Evolutionary conservation across 2,329 filamentous ascomycete species (phyloP), one percentile per base, ranked within the genome.

Genomic region (Cryphonectria radicalis): DNA sequence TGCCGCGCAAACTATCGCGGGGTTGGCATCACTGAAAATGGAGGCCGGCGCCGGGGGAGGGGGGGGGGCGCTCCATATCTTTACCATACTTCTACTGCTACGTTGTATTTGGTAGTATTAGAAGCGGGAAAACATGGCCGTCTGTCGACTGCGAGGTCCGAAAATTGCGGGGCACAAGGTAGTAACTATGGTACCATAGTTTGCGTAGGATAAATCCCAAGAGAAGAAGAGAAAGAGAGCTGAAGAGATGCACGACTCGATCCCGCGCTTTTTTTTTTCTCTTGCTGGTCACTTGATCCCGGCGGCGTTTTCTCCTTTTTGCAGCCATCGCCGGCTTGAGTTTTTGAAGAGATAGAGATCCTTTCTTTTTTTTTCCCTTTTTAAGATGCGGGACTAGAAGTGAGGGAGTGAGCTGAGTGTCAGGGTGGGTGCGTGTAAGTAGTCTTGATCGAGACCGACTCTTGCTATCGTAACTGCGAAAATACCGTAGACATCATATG

Each of bases 201-300:
- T 42, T 32, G 32, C 37, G 37, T 40, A 40, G 37, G 1, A 63
- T 8, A 28, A 71, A 17, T 42, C 50, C n/a, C 32, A 37, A 60
- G 60, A 19, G 19, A 40, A 42, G 62, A 50, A 10, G 62, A 71
- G 55, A n/a, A 2, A 22, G 5, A 17, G 4, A 46, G 43, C 43
- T 46, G 43, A 22, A n/a, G 14, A n/a, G 37, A 55, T 37, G 64
- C 66, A 40, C 66, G 62, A 69, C 42, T 69, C 70, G 63, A 40
- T 50, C 37, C 37, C 50, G 32, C 32, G 1, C 42, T 42, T 28
- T 32, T 22, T 32, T 22, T 59, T 43, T 43, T 40, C n/a, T 37
- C 28, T 28, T 65, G 63, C 68, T 42, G 55, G 66, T 70, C 68
- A 70, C 37, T 70, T 70, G 69, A 70, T 40, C 22, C 62, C 63